Percentiles rank a stretch among this genome's conserved stretches.
Evolutionary conservation across 805 yeast genomes (phyloP).

Genomic region (Clavispora phyllophila): DNA sequence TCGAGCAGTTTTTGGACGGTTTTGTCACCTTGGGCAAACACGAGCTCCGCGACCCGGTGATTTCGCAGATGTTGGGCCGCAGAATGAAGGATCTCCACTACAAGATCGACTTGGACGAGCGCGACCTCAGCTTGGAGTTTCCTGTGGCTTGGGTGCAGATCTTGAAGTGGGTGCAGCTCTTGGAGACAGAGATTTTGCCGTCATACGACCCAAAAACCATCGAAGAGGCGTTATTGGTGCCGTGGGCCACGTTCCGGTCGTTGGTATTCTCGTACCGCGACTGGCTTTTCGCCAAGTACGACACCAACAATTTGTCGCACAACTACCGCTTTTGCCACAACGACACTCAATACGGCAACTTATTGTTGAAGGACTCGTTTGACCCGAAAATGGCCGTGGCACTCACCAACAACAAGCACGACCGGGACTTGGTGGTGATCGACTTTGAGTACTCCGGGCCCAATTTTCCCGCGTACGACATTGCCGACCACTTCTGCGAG

Average conservation of each 20-base stretch:
- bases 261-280: conserved; percentile 48
- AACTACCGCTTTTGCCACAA: conserved; percentile 84
- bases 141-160: conserved; percentile 69
- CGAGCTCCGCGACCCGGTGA: conserved; percentile 70
- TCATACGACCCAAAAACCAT: conserved; percentile 24
- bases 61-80: conserved; percentile 82
- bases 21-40: conserved; percentile 70
- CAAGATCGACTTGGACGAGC: conserved; percentile 59
- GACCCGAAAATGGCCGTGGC: conserved; percentile 40
- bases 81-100: conserved; percentile 93
- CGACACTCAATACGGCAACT: conserved; percentile 94
- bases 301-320: conserved; percentile 36
- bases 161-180: conserved; percentile 60
- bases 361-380: conserved; percentile 57
- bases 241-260: conserved; percentile 47
- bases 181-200: conserved; percentile 39
- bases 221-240: conserved; percentile 38
- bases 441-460: conserved; percentile 96
- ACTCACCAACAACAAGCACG: conserved; percentile 29
- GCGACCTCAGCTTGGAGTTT: conserved; percentile 49
- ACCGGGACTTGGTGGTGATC: conserved; percentile 72
- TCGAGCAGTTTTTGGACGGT: conserved; percentile 86
- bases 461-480: conserved; percentile 82
- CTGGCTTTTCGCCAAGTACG: conserved; percentile 57
- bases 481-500: conserved; percentile 90